Evolutionary conservation across 2,329 filamentous ascomycete genomes (phyloP), one percentile per base, ranked within the genome.

Genomic region (Fusarium albidum): DNA sequence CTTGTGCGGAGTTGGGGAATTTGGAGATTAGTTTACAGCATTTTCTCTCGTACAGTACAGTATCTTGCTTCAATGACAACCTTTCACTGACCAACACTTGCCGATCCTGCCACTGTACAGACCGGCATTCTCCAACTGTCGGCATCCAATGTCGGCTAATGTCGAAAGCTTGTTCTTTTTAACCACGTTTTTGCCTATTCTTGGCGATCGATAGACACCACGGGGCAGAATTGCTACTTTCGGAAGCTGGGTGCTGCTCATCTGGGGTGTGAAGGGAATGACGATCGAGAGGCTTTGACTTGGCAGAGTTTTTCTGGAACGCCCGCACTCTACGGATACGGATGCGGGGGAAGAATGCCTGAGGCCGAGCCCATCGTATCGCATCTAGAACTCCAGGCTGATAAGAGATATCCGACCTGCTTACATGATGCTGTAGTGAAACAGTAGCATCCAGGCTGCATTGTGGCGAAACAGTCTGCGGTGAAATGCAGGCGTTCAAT

Each of bases 231-330:
- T 34, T 28, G 12, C 38, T 29, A 13, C 26, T 49, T 49, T 35
- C 15, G 46, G 46, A 42, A 49, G 38, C 34, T 42, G 31, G n/a
- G 14, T 21, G 9, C n/a, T 31, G 21, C 37, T 33, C 40, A 15
- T 33, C 28, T 15, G 5, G n/a, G 27, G 14, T 15, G 32, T 14
- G 7, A 13, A 33, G n/a, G 6, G 37, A 40, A n/a, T 27, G 21
- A 12, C 13, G 9, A 6, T 31, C 9, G 26, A 29, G 33, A 37
- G n/a, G n/a, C n/a, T n/a, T n/a, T n/a, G n/a, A n/a, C n/a, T n/a
- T n/a, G n/a, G 13, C 10, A 37, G 42, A 46, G 21, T n/a, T 46
- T 41, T 59, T 47, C 14, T 59, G 49, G 58, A 42, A 51, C 32
- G 44, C 58, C 40, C 10, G 5, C n/a, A n/a, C n/a, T n/a, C n/a